Base-by-base conservation (phyloP, 176 grass and related monocot species). In the Alopecurus myosuroides region DNA sequence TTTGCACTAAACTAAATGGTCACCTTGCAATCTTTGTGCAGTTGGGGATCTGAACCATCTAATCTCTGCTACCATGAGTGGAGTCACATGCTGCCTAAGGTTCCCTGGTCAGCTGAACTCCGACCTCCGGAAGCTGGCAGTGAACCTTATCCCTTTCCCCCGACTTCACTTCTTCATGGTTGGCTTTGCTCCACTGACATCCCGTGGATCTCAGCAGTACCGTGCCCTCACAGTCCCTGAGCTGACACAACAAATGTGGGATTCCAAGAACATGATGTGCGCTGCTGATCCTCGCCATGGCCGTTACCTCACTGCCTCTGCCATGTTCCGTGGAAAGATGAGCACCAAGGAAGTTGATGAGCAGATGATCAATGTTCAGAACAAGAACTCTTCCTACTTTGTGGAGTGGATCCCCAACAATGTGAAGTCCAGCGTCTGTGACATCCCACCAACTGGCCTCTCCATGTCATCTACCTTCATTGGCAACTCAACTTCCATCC, bases 241-340 rank as follows among this genome's bases (percentile, higher is more conserved):
- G 86, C 88, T 95, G 17, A 95, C 93, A 14, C 93, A 95, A 45
- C 93, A 95, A 87, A 95, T 95, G 93, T 95, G 93, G 93, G 93
- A 95, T 40, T 33, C 93, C 20, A 95, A 95, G 88, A 95, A 95
- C 88, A 95, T 95, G 93, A 95, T 95, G 93, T 95, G 93, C 3
- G 94, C 94, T 1, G 94, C 94, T 22, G 94, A 96, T 68, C 94
- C 94, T 78, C 94, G 94, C 50, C 94, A 96, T 29, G 94, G 94
- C 22, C 94, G 94, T 49, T 96, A 96, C 81, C 91, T 96, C 33
- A 96, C 94, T 0, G 94, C 94, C n/a, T 96, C 94, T 0, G 94
- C 94, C 71, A 96, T 96, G 94, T 96, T 96, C 88, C 88, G 94
- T 79, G 94, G 94, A 7, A 96, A 96, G 84, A 96, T 96, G 91